These are phyloP conservation scores for Kodamaea ohmeri DNA, from an alignment of 1,139 yeast species.

Conservation along the genomic window DNA sequence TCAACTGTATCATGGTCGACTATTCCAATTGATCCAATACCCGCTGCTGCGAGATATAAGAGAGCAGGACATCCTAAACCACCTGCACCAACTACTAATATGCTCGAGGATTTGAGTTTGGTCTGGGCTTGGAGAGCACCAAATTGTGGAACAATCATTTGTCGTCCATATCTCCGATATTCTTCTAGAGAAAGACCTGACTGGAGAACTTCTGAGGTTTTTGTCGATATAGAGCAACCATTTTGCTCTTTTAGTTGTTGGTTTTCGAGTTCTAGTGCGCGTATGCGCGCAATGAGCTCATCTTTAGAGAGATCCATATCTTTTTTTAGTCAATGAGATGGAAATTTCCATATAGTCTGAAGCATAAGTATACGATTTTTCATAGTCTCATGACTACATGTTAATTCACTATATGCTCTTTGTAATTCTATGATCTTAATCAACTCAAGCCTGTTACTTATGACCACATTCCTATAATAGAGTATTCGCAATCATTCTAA, in stretches of 20 bases:
- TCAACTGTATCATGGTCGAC: slow-evolving; percentile 88
- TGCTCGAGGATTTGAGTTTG: slow-evolving; percentile 51
- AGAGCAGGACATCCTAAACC: slow-evolving; percentile 95
- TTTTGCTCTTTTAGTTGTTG: slow-evolving; percentile 15
- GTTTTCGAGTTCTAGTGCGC: slow-evolving; percentile 27
- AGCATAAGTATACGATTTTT: too few species aligned
- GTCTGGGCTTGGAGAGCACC: slow-evolving; percentile 59
- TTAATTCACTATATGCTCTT: too few species aligned
- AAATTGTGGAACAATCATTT: slow-evolving; percentile 83
- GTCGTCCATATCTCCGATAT: slow-evolving; percentile 84
- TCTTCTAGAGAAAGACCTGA: slow-evolving; percentile 48
- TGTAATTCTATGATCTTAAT: too few species aligned
- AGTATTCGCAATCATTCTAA: too few species aligned
- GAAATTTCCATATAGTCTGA: too few species aligned
- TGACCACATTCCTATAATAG: too few species aligned
- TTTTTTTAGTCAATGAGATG: not conserved
- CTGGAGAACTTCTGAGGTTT: not conserved
- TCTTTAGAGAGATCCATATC: slow-evolving; percentile 5
- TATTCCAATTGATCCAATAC: slow-evolving; percentile 81
- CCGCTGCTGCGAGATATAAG: slow-evolving; percentile 82
- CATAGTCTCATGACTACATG: too few species aligned
- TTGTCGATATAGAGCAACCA: not conserved
- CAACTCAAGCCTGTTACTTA: too few species aligned
- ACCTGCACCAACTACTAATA: slow-evolving; percentile 91
- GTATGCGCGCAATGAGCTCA: slow-evolving; percentile 15